Percentiles rank a stretch among this genome's conserved stretches.
phyloP scores from a whole-genome alignment of 2,329 filamentous ascomycete species.

The Colletotrichum endophyticum region DNA sequence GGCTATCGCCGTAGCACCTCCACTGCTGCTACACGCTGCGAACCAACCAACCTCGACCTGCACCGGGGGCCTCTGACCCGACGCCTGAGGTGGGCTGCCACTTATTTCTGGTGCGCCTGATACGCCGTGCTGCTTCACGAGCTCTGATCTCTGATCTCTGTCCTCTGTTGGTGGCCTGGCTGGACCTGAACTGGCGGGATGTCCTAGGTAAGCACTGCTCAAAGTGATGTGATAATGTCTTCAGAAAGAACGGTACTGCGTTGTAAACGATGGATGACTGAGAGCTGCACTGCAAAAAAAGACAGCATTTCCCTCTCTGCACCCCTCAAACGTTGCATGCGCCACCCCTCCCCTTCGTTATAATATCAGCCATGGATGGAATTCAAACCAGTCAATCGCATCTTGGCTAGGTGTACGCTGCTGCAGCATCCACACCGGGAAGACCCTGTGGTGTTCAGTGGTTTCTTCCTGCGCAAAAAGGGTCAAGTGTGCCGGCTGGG shows the following conservation, averaged over 20 bases:
- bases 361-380: not conserved
- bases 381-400: constrained; percentile 7
- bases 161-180: not conserved
- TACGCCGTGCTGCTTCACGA: constrained; percentile 9
- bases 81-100: not conserved
- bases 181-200: no score
- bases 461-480: not conserved
- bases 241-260: not conserved
- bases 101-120: constrained; percentile 9
- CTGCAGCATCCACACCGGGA: not conserved
- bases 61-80: not conserved
- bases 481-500: constrained; percentile 7
- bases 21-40: constrained; percentile 12
- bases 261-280: not conserved
- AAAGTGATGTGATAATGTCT: not conserved
- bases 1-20: not conserved
- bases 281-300: not conserved
- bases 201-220: not conserved
- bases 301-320: not conserved
- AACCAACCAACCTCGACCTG: constrained; percentile 8
- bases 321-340: not conserved
- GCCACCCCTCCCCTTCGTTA: not conserved
- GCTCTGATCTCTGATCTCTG: not conserved
- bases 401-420: not conserved
- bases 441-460: not conserved